Evolutionary conservation across 2,329 filamentous ascomycete genomes (phyloP).

Genomic region (Fusarium oligoseptatum): DNA sequence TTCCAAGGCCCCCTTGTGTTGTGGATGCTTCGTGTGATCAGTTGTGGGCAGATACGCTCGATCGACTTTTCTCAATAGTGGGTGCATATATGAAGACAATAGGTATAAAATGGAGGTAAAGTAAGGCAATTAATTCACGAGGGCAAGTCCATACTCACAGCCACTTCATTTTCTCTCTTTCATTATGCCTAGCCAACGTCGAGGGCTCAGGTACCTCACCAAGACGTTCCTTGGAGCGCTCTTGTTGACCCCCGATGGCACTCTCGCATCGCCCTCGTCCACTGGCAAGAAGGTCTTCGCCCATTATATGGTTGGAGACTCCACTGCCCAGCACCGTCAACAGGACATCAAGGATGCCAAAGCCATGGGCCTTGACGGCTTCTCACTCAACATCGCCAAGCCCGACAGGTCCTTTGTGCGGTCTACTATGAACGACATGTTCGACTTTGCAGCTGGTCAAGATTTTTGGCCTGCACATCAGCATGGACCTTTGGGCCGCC

Average conservation of each 20-base stretch:
- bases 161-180: not conserved
- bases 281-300: not conserved
- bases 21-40: not conserved
- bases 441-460: not conserved
- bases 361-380: not conserved
- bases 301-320: conserved; percentile 3
- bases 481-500: not conserved
- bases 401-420: not conserved
- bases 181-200: not conserved
- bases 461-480: not conserved
- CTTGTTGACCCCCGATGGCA: not conserved
- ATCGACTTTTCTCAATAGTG: not conserved
- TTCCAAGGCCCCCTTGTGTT: not conserved
- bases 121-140: not conserved
- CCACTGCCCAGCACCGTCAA: not conserved
- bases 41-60: not conserved
- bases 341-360: conserved; percentile 3
- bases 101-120: not conserved
- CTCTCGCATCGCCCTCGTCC: not conserved
- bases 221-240: not conserved
- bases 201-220: not conserved
- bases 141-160: not conserved
- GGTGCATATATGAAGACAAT: not conserved
- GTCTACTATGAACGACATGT: not conserved
- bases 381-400: not conserved